Evolutionary conservation across 257 asterid species (phyloP).

Genomic region (Thymus mandschuricus): DNA sequence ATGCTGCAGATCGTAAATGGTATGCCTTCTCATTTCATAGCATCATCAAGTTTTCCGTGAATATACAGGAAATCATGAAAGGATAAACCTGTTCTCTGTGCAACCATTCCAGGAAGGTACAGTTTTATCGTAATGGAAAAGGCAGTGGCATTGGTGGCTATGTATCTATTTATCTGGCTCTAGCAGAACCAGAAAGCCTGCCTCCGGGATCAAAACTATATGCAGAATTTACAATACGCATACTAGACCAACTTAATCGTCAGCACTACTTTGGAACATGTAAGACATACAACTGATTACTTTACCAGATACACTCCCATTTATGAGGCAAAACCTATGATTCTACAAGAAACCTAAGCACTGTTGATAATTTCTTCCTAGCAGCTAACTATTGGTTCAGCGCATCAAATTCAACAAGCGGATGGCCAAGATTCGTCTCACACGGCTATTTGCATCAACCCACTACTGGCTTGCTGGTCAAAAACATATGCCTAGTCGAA

Average conservation of each 20-base stretch:
- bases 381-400: slow-evolving; percentile 77
- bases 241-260: slow-evolving; percentile 50
- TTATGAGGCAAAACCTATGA: slow-evolving; percentile 8
- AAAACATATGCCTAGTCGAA: slow-evolving; percentile 54
- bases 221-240: slow-evolving; percentile 57
- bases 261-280: slow-evolving; percentile 52
- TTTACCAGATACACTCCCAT: not conserved
- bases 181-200: slow-evolving; percentile 55
- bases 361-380: slow-evolving; percentile 9
- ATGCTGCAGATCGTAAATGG: slow-evolving; percentile 58
- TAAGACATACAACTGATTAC: slow-evolving; percentile 25
- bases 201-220: slow-evolving; percentile 47
- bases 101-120: slow-evolving; percentile 58
- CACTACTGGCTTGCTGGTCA: slow-evolving; percentile 41
- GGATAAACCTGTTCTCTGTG: not conserved
- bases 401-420: slow-evolving; percentile 43
- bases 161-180: slow-evolving; percentile 57
- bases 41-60: not conserved
- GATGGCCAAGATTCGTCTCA: slow-evolving; percentile 66
- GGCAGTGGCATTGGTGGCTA: slow-evolving; percentile 54
- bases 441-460: slow-evolving; percentile 41
- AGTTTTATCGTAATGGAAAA: slow-evolving; percentile 60
- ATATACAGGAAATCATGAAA: not conserved
- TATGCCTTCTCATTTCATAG: slow-evolving; percentile 12
- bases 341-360: slow-evolving; percentile 6